phyloP scores from a whole-genome alignment of 495 filamentous ascomycete genomes.

The Melanomma pulvis-pyrius region DNA sequence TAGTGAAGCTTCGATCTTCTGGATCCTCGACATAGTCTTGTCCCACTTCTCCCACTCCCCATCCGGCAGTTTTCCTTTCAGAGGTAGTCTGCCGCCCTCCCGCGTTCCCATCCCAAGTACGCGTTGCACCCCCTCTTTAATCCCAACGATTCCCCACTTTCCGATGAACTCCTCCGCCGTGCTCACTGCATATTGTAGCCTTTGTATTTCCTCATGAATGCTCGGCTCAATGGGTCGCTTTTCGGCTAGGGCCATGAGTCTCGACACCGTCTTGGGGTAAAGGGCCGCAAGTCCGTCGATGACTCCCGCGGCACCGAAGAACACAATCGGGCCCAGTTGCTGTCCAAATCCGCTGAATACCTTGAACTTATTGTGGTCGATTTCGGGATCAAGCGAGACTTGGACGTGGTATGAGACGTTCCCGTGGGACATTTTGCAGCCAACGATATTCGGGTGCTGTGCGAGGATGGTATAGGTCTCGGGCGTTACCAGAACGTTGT shows the following conservation, averaged over 20 bases:
- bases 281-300: conserved; percentile 71
- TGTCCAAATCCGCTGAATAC: conserved; percentile 72
- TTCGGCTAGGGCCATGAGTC: conserved; percentile 56
- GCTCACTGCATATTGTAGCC: conserved; percentile 57
- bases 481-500: conserved; percentile 62
- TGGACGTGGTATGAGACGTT: conserved; percentile 64
- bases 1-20: conserved; percentile 20
- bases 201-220: conserved; percentile 56
- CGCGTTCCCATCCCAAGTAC: conserved; percentile 59
- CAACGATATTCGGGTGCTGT: conserved; percentile 55
- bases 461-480: conserved; percentile 54
- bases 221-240: conserved; percentile 46
- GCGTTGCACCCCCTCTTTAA: conserved; percentile 65
- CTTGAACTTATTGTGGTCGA: conserved; percentile 59
- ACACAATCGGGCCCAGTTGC: conserved; percentile 66
- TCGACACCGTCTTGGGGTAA: conserved; percentile 59
- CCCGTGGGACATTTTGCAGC: conserved; percentile 72
- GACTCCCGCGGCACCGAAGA: conserved; percentile 63
- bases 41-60: conserved; percentile 37
- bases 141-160: conserved; percentile 64
- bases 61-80: conserved; percentile 40
- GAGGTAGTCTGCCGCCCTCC: conserved; percentile 59
- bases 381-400: conserved; percentile 58
- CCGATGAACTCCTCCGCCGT: conserved; percentile 57
- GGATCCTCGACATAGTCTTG: conserved; percentile 13